Evolutionary conservation across 2,329 filamentous ascomycete species (phyloP), one percentile per base, ranked within the genome.

Genomic region (Colletotrichum caudatum): DNA sequence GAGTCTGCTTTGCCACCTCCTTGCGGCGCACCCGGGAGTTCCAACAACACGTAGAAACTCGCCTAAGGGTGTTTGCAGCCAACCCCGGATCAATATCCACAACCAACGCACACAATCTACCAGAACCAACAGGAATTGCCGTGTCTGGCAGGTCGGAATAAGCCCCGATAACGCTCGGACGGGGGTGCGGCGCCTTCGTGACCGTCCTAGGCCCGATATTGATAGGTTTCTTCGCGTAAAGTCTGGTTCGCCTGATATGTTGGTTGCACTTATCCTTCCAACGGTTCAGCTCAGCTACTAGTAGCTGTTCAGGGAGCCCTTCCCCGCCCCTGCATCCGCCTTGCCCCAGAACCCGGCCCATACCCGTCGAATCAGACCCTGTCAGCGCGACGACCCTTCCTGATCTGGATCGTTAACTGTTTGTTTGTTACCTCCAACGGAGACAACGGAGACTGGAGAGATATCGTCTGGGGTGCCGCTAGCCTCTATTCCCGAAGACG

Each of bases 321-420:
- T 8, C 39, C 20, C n/a, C 48, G n/a, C 46, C n/a, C 29, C 20
- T 37, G 18, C 48, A 62, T n/a, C 29, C 35, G 23, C n/a, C n/a
- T 8, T 7, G 33, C 59, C 59, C 58, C 44, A 51, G 46, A 62
- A 29, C 33, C 14, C 60, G 60, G 46, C 20, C 46, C 12, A 11
- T 26, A 62, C 60, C 60, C 46, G 60, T 62, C 60, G 35, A 62
- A 62, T 62, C 46, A 44, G 48, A 39, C 46, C 46, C 60, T 41
- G 58, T 48, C 29, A 14, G 23, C 29, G 9, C 26, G 41, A 48
- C 58, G 41, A 35, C 41, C 7, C 41, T n/a, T 48, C 58, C 41
- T 46, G 41, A 23, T 61, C 58, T n/a, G 41, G 41, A 18, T 6
- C 29, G 37, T 16, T 11, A 41, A 39, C 2, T 39, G 37, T 18